Evolutionary conservation across 129 eudicot genomes (phyloP).

Genomic region (Flaveria linearis): DNA sequence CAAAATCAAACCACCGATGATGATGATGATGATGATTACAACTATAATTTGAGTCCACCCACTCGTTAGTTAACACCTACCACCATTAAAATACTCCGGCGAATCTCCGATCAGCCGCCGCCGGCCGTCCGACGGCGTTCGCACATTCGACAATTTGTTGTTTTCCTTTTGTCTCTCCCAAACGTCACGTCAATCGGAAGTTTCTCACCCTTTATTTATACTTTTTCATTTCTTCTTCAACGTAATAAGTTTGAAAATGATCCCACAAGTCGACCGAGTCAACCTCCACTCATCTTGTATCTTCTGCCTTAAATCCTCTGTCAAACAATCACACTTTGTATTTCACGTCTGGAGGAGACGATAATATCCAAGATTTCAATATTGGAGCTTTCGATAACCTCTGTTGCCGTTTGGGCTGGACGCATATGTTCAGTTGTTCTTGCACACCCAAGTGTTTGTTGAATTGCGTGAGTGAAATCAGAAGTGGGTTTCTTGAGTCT

Average conservation of each 20-base stretch:
- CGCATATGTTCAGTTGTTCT: neutral
- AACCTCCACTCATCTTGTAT: slow-evolving; percentile 36
- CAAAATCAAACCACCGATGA: slow-evolving; percentile 16
- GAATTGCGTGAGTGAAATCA: slow-evolving; percentile 26
- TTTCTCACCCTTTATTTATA: slow-evolving; percentile 22
- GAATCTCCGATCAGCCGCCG: slow-evolving; percentile 17
- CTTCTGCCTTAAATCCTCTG: slow-evolving; percentile 9
- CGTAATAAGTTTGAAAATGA: slow-evolving; percentile 36
- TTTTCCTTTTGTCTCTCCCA: slow-evolving; percentile 24
- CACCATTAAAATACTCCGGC: slow-evolving; percentile 21
- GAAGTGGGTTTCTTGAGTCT: slow-evolving; percentile 3
- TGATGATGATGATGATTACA: neutral
- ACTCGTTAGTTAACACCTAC: slow-evolving; percentile 17
- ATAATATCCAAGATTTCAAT: slow-evolving; percentile 13
- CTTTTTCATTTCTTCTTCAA: slow-evolving; percentile 25
- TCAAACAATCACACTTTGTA: slow-evolving; percentile 30
- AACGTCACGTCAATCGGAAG: slow-evolving; percentile 32
- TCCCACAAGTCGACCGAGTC: slow-evolving; percentile 38
- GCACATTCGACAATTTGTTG: slow-evolving; percentile 8
- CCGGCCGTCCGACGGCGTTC: neutral
- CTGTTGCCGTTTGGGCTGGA: neutral
- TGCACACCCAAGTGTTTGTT: slow-evolving; percentile 33
- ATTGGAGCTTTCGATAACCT: neutral
- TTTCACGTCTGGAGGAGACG: slow-evolving; percentile 32
- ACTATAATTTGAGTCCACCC: slow-evolving; percentile 22